A percentile compares a stretch with the other conserved stretches of the same genome.
These are phyloP conservation scores for Platanthera guangdongensis DNA, from an alignment of 106 monocot genomes.

Conservation along the genomic window DNA sequence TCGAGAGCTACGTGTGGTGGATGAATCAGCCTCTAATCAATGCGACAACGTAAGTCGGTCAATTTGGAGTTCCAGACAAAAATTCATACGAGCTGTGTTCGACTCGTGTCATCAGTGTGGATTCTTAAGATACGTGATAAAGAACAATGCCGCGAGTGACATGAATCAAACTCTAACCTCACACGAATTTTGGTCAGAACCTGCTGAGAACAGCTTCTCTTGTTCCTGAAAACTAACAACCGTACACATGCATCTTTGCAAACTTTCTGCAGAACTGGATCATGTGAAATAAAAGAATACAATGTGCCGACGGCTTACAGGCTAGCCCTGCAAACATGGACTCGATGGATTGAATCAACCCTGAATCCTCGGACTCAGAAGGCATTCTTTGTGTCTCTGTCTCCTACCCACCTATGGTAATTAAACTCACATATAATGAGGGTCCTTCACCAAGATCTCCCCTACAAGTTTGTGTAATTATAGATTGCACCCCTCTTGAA, in stretches of 20 bases:
- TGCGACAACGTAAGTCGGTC: constrained; percentile 22
- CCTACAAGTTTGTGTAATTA: no score
- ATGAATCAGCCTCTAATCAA: constrained; percentile 36
- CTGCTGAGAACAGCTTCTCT: background rate
- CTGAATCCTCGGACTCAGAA: constrained; percentile 23
- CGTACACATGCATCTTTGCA: background rate
- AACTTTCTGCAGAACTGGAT: constrained; percentile 14
- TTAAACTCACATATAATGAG: background rate
- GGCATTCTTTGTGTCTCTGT: constrained; percentile 38
- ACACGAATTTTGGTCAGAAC: no score
- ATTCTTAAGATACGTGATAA: no score
- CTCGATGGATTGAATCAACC: constrained; percentile 23
- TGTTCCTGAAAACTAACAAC: background rate
- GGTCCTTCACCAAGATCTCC: no score
- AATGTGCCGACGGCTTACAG: constrained; percentile 22
- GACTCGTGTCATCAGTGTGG: background rate
- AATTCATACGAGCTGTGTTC: no score
- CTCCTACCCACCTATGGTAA: constrained; percentile 37
- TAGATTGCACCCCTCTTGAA: no score
- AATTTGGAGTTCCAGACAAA: no score
- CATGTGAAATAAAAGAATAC: constrained; percentile 14
- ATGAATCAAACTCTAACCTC: no score
- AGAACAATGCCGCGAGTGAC: no score
- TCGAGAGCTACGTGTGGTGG: constrained; percentile 46
- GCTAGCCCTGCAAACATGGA: constrained; percentile 24